Base-by-base conservation (phyloP, 768 basidiomycete species). In the Boletus edulis region DNA sequence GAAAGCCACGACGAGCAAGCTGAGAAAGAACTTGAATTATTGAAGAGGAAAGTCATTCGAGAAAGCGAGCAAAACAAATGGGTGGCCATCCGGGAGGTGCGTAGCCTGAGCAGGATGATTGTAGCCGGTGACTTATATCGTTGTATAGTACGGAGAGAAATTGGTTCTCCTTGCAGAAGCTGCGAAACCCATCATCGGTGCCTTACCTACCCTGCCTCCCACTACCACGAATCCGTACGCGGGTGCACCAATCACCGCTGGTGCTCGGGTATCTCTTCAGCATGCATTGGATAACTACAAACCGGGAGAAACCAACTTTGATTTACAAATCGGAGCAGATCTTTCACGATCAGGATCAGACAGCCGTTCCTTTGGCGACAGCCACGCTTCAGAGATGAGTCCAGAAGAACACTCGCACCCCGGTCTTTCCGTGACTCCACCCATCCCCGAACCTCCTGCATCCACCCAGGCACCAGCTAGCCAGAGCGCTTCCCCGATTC, bases 361-460 rank as follows among this genome's bases (percentile, higher is more conserved):
- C 63, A 89, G 87, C 0, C 81, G 81, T 53, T 91, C 87, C 70
- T 94, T 94, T 65, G 91, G 91, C 18, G 88, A 87, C 70, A 92
- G 85, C 38, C 91, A 94, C 62, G 88, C 87, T 0, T 77, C 73
- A 35, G 91, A 93, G 71, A 76, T 94, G 35, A 79, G 79, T 17
- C 52, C 60, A 6, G 62, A 58, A 27, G 56, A 62, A 24, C 48
- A 60, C 37, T 61, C 58, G 45, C 71, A 74, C 52, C 72, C 74
- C 18, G 68, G 67, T 44, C 65, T 77, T n/a, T 71, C 78, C 3
- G 22, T 77, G 39, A 76, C 79, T 1, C 76, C 82, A 12, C 80
- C 79, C 0, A 64, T 75, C 3, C 62, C 58, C 3, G 65, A 64
- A 15, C 59, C 59, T 60, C 27, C 44, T 58, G 49, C 50, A 45